Conservation (phyloP, 257 asterid species). For the Solanum phureja region DNA sequence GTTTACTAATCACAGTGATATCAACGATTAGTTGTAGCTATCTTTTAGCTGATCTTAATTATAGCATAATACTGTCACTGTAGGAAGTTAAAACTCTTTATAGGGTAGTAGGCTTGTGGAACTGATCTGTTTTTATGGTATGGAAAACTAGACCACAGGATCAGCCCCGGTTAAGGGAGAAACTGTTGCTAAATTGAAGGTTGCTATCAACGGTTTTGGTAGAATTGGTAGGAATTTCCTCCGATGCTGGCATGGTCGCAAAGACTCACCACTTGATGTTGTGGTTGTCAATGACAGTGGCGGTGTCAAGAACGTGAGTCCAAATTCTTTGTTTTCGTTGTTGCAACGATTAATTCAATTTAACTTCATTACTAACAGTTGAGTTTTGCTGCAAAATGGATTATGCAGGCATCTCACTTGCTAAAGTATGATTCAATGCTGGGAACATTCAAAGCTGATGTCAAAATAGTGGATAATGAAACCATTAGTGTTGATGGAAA, state of each 20-base stretch:
- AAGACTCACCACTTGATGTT: slow-evolving; percentile 87
- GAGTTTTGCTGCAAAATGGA: neutral
- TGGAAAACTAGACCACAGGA: slow-evolving; percentile 37
- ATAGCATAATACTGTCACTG: neutral
- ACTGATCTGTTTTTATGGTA: neutral
- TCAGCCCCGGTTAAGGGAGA: slow-evolving; percentile 56
- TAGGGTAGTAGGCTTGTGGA: neutral
- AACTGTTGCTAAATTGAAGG: slow-evolving; percentile 78
- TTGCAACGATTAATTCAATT: neutral
- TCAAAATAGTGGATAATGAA: slow-evolving; percentile 39
- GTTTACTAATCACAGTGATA: neutral
- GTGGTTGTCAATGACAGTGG: slow-evolving; percentile 84
- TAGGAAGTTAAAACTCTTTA: neutral
- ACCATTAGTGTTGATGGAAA: slow-evolving; percentile 90
- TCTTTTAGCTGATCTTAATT: neutral
- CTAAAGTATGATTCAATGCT: slow-evolving; percentile 88
- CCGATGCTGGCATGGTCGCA: slow-evolving; percentile 94
- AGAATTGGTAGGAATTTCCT: slow-evolving; percentile 96
- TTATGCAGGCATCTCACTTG: slow-evolving; percentile 76
- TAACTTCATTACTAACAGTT: neutral
- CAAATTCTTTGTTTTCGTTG: neutral
- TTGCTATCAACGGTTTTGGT: slow-evolving; percentile 87
- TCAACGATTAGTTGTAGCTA: neutral
- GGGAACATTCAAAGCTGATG: slow-evolving; percentile 80
- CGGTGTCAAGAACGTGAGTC: slow-evolving; percentile 79